phyloP scores from a whole-genome alignment of 768 basidiomycete genomes.

The Boletus rex-veris region DNA sequence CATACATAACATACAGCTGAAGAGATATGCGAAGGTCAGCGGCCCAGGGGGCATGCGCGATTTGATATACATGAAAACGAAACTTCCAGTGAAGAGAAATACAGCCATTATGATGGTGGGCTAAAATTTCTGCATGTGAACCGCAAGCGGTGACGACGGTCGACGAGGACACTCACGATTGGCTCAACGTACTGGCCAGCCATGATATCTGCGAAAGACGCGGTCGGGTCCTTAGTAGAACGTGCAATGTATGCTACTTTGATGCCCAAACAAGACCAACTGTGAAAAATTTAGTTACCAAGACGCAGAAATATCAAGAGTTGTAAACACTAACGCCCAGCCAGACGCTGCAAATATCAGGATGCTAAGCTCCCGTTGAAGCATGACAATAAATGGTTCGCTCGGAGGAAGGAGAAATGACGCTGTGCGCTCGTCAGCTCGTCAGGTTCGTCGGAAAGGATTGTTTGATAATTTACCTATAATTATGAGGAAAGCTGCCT shows the following conservation, averaged over 20 bases:
- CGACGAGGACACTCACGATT: constrained; percentile 25
- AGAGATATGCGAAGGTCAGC: constrained; percentile 51
- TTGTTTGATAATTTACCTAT: constrained; percentile 40
- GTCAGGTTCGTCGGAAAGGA: neutral
- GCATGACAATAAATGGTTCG: constrained; percentile 61
- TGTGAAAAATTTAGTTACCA: constrained; percentile 20
- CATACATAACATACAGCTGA: constrained; percentile 53
- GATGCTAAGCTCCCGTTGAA: constrained; percentile 61
- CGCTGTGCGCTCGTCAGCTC: constrained; percentile 33
- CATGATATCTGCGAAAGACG: constrained; percentile 37
- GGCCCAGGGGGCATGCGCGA: constrained; percentile 62
- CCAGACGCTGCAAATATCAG: constrained; percentile 44
- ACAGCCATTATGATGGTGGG: constrained; percentile 56
- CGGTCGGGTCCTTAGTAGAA: constrained; percentile 36
- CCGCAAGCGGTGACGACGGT: neutral
- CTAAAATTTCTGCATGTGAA: constrained; percentile 25
- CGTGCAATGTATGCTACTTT: constrained; percentile 59
- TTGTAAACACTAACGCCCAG: constrained; percentile 54
- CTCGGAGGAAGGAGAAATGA: constrained; percentile 62
- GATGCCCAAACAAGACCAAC: constrained; percentile 66
- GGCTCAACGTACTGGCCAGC: constrained; percentile 56
- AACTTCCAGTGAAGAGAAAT: constrained; percentile 61
- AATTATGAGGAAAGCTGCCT: constrained; percentile 65
- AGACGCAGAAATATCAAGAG: neutral
- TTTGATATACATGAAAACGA: constrained; percentile 56